Conservation (phyloP, 306 rosid species). For the Luffa aegyptiaca region DNA sequence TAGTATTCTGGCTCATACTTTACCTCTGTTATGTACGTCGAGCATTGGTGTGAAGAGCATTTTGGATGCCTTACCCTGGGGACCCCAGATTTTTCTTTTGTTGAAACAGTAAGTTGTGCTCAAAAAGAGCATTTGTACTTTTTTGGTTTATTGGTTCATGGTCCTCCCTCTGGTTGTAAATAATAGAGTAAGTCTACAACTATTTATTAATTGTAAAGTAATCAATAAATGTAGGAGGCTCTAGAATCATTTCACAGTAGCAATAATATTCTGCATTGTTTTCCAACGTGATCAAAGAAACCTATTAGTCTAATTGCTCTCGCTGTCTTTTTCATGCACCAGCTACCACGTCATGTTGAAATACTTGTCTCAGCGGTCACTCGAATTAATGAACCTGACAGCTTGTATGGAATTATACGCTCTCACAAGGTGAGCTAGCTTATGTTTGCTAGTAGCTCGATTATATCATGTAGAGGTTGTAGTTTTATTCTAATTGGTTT, state of each 20-base stretch:
- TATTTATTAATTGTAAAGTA: not conserved
- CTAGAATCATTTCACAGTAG: not conserved
- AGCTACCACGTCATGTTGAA: constrained; percentile 81
- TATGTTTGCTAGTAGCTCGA: not conserved
- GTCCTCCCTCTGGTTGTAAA: not conserved
- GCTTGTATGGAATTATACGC: constrained; percentile 89
- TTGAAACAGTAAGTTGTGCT: constrained; percentile 44
- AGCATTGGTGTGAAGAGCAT: constrained; percentile 90
- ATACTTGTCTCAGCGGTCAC: constrained; percentile 73
- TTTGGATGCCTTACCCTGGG: constrained; percentile 62
- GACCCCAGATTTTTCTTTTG: constrained; percentile 73
- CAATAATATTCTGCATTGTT: not conserved
- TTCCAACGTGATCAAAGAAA: not conserved
- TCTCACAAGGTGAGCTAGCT: constrained; percentile 67
- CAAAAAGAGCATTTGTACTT: not conserved
- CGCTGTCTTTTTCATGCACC: constrained; percentile 2
- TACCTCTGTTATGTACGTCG: constrained; percentile 78
- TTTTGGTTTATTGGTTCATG: constrained; percentile 1
- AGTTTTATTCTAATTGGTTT: not conserved
- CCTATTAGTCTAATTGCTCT: not conserved
- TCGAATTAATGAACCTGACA: constrained; percentile 88
- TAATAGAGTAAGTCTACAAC: not conserved
- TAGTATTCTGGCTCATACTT: constrained; percentile 81
- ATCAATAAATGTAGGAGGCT: not conserved
- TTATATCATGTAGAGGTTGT: not conserved